A percentile compares a stretch with the other conserved stretches of the same genome.
phyloP scores from a whole-genome alignment of 164 flowering plant genomes.

The Chimonanthus praecox region DNA sequence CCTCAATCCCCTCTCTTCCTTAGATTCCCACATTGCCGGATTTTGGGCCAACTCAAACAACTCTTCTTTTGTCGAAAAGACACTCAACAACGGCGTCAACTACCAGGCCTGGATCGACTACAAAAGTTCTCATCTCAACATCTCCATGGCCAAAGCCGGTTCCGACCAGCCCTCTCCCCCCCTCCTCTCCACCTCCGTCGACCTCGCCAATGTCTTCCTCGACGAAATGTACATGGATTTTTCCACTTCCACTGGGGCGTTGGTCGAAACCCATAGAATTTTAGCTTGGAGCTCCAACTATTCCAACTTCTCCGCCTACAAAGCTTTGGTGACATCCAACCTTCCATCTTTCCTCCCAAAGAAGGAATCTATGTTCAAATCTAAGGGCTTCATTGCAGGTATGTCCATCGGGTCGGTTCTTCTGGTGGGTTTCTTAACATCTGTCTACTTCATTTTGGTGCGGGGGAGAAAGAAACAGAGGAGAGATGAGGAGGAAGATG shows the following conservation, averaged over 20 bases:
- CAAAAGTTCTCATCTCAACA: constrained; percentile 14
- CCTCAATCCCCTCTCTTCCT: constrained; percentile 11
- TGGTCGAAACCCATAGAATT: constrained; percentile 32
- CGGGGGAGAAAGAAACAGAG: constrained; percentile 4
- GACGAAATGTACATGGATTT: constrained; percentile 45
- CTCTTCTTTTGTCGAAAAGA: too few relatives aligned
- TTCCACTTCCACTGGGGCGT: constrained; percentile 24
- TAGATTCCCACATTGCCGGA: constrained; percentile 17
- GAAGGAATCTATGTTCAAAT: constrained; percentile 7
- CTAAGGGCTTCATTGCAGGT: constrained; percentile 19
- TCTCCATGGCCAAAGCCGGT: constrained; percentile 38
- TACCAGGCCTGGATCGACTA: constrained; percentile 48
- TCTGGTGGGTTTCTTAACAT: neutral
- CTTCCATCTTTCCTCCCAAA: constrained; percentile 35
- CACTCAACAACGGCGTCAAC: constrained; percentile 19
- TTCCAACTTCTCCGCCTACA: constrained; percentile 28
- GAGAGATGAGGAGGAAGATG: constrained; percentile 10
- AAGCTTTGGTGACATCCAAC: constrained; percentile 22
- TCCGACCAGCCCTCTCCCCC: constrained; percentile 22
- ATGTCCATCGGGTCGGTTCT: too few relatives aligned
- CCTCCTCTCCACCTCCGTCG: constrained; percentile 13
- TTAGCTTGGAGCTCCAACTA: constrained; percentile 43
- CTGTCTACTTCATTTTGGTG: constrained; percentile 1
- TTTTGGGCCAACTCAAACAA: constrained; percentile 13
- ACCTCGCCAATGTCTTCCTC: constrained; percentile 28